Percentiles rank a stretch among this genome's conserved stretches.
These are phyloP conservation scores for Pharnaceum exiguum DNA, from an alignment of 148 eudicot species.

Conservation along the genomic window DNA sequence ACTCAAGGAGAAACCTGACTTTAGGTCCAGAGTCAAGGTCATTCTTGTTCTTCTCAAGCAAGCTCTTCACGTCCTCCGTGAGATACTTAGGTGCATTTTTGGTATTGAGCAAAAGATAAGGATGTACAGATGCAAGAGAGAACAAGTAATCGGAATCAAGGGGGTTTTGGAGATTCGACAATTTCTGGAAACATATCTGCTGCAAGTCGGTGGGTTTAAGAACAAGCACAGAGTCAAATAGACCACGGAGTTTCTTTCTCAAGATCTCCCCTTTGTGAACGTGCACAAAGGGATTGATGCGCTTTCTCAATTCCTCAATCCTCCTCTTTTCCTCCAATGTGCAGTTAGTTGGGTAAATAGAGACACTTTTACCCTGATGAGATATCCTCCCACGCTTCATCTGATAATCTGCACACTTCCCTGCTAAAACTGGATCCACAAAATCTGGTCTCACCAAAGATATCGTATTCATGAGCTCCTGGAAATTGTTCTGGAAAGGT, in stretches of 20 bases:
- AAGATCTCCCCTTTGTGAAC: slow-evolving; percentile 58
- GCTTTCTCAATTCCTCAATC: slow-evolving; percentile 29
- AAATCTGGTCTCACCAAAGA: slow-evolving; percentile 54
- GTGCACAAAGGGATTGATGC: slow-evolving; percentile 61
- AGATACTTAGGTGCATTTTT: slow-evolving; percentile 9
- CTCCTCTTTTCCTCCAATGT: slow-evolving; percentile 10
- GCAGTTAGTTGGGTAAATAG: not conserved
- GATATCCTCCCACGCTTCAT: too few species aligned
- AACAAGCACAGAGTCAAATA: slow-evolving; percentile 39
- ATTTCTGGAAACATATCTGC: slow-evolving; percentile 12
- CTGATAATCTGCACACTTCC: not conserved
- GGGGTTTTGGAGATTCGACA: not conserved
- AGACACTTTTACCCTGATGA: slow-evolving; percentile 5
- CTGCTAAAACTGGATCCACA: slow-evolving; percentile 8
- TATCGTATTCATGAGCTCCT: slow-evolving; percentile 62
- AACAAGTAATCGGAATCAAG: slow-evolving; percentile 18
- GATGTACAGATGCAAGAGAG: slow-evolving; percentile 61
- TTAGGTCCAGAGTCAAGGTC: slow-evolving; percentile 49
- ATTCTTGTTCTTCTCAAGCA: slow-evolving; percentile 20
- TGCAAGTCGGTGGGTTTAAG: slow-evolving; percentile 50
- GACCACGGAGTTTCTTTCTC: slow-evolving; percentile 47
- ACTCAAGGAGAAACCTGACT: slow-evolving; percentile 43
- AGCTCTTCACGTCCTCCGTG: not conserved
- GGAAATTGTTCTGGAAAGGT: slow-evolving; percentile 82
- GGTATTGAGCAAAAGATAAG: slow-evolving; percentile 25